Evolutionary conservation across 1,284 basidiomycete species (phyloP).

Genomic region (Ganoderma multipileum): DNA sequence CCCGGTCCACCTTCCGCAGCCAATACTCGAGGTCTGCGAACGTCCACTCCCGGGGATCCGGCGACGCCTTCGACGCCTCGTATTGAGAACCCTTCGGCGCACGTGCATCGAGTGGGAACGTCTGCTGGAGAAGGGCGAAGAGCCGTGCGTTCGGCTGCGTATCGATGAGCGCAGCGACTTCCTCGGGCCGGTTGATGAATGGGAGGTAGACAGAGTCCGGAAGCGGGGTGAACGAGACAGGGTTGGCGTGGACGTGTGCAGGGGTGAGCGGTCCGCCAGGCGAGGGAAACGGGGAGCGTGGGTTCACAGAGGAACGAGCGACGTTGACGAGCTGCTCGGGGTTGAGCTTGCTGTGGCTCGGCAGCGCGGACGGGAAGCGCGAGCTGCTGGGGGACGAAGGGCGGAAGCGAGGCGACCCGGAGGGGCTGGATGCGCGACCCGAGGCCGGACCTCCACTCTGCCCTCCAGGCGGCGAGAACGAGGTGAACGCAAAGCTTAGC

Average conservation of each 20-base stretch:
- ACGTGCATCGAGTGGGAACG: slow-evolving; percentile 50
- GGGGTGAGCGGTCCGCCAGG: slow-evolving; percentile 27
- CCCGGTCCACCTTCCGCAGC: slow-evolving; percentile 65
- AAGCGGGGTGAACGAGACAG: slow-evolving; percentile 73
- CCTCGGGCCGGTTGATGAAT: slow-evolving; percentile 75
- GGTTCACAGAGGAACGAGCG: slow-evolving; percentile 64
- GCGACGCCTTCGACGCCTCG: slow-evolving; percentile 39
- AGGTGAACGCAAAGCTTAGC: slow-evolving; percentile 71
- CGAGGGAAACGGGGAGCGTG: slow-evolving; percentile 39
- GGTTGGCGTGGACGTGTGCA: not conserved
- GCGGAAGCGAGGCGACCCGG: slow-evolving; percentile 37
- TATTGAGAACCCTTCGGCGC: slow-evolving; percentile 34
- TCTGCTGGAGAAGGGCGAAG: slow-evolving; percentile 73
- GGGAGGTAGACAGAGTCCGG: slow-evolving; percentile 76
- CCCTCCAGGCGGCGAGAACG: slow-evolving; percentile 51
- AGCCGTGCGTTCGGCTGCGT: slow-evolving; percentile 69
- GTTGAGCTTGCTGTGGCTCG: slow-evolving; percentile 47
- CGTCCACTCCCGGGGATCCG: slow-evolving; percentile 61
- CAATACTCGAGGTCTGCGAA: slow-evolving; percentile 64
- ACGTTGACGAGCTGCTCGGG: slow-evolving; percentile 75
- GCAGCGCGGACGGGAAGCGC: slow-evolving; percentile 34
- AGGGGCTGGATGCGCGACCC: slow-evolving; percentile 38
- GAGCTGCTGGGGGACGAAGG: slow-evolving; percentile 36
- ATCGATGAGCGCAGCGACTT: slow-evolving; percentile 68
- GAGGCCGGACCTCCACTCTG: slow-evolving; percentile 19